A percentile compares a stretch with the other conserved stretches of the same genome.
These are phyloP conservation scores for Colletotrichum limetticola DNA, from an alignment of 2,329 filamentous ascomycete genomes.

Conservation along the genomic window DNA sequence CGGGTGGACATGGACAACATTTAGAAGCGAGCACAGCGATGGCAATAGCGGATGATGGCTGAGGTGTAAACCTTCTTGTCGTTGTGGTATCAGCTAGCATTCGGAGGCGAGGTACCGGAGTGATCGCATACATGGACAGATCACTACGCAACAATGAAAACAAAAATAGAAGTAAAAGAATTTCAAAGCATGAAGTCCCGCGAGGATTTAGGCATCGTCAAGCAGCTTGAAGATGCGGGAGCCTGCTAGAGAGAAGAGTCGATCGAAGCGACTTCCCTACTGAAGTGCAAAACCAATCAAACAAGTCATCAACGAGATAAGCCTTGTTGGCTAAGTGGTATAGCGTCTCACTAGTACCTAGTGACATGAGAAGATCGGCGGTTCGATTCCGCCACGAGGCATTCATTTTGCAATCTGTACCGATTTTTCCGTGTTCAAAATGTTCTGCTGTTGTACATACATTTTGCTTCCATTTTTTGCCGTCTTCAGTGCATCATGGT, in stretches of 20 bases:
- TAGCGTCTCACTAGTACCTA: conserved; percentile 37
- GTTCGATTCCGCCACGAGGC: conserved; percentile 38
- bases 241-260: too few relatives aligned
- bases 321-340: conserved; percentile 38
- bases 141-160: neutral
- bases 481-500: too few relatives aligned
- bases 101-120: neutral
- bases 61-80: neutral
- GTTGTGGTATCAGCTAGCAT: neutral
- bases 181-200: too few relatives aligned
- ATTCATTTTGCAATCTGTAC: neutral
- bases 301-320: neutral
- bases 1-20: neutral
- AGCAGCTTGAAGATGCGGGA: too few relatives aligned
- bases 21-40: conserved; percentile 4
- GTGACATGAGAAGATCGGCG: conserved; percentile 34
- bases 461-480: neutral
- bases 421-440: too few relatives aligned
- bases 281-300: accelerated
- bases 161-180: accelerated
- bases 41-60: neutral
- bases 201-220: too few relatives aligned
- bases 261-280: too few relatives aligned
- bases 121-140: neutral
- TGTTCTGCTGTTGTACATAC: too few relatives aligned